Conservation (phyloP, 495 filamentous ascomycete species). For the Terfezia claveryi region DNA sequence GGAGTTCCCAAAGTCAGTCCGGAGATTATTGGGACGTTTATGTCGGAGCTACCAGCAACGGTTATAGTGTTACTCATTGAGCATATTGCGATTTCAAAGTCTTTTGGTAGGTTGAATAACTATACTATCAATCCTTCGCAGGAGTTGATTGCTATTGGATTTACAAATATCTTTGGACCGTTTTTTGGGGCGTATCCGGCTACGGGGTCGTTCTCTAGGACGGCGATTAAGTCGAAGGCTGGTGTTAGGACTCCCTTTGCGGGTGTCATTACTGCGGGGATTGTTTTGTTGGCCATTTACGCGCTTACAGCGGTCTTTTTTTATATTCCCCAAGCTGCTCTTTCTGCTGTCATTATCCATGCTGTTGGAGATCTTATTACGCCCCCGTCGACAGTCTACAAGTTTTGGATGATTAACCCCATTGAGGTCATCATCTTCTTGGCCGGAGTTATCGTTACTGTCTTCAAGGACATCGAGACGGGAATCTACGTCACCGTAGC, state of each 20-base stretch:
- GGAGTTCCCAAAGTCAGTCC: slow-evolving; percentile 20
- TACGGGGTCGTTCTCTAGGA: slow-evolving; percentile 91
- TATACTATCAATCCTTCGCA: slow-evolving; percentile 97
- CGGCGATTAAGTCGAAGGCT: slow-evolving; percentile 94
- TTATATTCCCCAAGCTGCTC: slow-evolving; percentile 68
- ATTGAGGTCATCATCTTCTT: slow-evolving; percentile 88
- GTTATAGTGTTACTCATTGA: slow-evolving; percentile 92
- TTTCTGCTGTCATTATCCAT: slow-evolving; percentile 94
- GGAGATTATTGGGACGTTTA: slow-evolving; percentile 38
- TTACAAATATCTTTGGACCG: slow-evolving; percentile 76
- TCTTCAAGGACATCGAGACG: slow-evolving; percentile 74
- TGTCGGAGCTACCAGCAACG: slow-evolving; percentile 44
- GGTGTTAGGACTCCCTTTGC: slow-evolving; percentile 86
- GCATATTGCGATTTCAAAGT: slow-evolving; percentile 94
- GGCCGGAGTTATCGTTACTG: slow-evolving; percentile 70
- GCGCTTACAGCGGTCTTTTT: slow-evolving; percentile 79
- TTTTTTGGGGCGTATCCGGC: slow-evolving; percentile 89
- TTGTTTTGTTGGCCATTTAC: slow-evolving; percentile 91
- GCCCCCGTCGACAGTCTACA: slow-evolving; percentile 77
- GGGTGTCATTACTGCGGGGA: slow-evolving; percentile 67
- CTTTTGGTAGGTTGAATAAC: slow-evolving; percentile 89
- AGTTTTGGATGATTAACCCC: slow-evolving; percentile 87
- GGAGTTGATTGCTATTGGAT: slow-evolving; percentile 85
- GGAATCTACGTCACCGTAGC: slow-evolving; percentile 77
- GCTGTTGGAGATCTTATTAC: slow-evolving; percentile 92